Base-by-base conservation (phyloP, 164 flowering plant genomes). In the Euptelea pleiosperma region DNA sequence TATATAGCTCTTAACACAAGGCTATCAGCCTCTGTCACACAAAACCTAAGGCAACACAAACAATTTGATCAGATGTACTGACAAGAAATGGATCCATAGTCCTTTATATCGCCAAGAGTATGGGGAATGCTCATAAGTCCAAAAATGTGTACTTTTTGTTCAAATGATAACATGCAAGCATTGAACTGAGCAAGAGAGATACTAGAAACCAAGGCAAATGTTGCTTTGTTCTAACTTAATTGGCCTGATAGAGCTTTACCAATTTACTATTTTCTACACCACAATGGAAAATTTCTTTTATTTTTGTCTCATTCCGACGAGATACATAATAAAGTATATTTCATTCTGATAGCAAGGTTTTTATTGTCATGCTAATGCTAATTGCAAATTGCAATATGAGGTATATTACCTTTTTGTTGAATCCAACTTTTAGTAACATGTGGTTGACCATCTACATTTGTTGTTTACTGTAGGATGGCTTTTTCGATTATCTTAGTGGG, bases 401-500 rank as follows among this genome's bases (percentile, higher is more conserved):
- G 52, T 22, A 22, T 40, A 1, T 2, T 45, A 26, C 6, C 12
- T 28, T 50, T 50, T 25, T 44, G n/a, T 43, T 21, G 22, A 31
- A 15, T 31, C 34, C 12, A 34, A 62, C 43, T 62, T 31, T 41
- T 25, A 24, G 2, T 46, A 26, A 22, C 39, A 19, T 28, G 11
- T 53, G 52, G n/a, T 54, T 54, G 15, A 54, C 54, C 46, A 30
- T 58, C 35, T 51, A 33, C 40, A 25, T 28, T 41, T 60, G 28
- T 55, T 56, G 16, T 55, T 25, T 55, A 36, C 30, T 45, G 49
- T 29, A 94, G 99, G 93, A 83, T 71, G 91, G 79, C 34, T 94
- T 91, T 75, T 87, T 59, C 47, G 74, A 87, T 52, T 94, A 91
- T 71, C 99, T 94, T 66, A 72, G 90, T 69, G 90, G 74, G 35